phyloP scores from a whole-genome alignment of 768 basidiomycete species.

The Dentipellis fragilis region DNA sequence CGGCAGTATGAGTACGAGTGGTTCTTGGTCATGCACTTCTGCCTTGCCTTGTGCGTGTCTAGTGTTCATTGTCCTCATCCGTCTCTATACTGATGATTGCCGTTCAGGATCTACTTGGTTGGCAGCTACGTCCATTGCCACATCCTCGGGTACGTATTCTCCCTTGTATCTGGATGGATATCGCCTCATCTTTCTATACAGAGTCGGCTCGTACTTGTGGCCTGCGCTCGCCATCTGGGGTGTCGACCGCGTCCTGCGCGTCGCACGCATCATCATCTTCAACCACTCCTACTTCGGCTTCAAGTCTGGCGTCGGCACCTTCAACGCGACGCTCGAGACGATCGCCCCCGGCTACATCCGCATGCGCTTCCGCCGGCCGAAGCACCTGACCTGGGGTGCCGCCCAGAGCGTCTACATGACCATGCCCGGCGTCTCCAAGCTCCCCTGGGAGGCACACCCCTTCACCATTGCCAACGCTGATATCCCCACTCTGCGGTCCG shows the following conservation, averaged over 20 bases:
- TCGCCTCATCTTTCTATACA: constrained; percentile 5
- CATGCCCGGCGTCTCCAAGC: constrained; percentile 33
- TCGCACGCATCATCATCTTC: constrained; percentile 30
- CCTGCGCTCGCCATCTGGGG: constrained; percentile 45
- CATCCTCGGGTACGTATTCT: constrained; percentile 14
- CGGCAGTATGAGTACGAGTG: constrained; percentile 36
- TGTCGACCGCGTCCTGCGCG: constrained; percentile 40
- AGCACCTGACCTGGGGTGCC: constrained; percentile 39
- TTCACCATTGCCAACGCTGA: constrained; percentile 43
- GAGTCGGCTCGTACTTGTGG: constrained; percentile 30
- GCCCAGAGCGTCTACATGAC: constrained; percentile 47
- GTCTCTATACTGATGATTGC: too few relatives aligned
- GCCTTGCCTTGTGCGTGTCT: too few relatives aligned
- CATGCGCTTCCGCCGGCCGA: constrained; percentile 33
- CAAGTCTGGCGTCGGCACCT: constrained; percentile 14
- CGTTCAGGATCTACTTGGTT: constrained; percentile 23
- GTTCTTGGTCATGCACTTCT: constrained; percentile 9
- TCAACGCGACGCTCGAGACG: constrained; percentile 31
- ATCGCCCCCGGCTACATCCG: constrained; percentile 38
- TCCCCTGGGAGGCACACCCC: constrained; percentile 46
- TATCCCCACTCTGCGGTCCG: too few relatives aligned
- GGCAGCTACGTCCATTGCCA: constrained; percentile 23
- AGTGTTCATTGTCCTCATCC: too few relatives aligned
- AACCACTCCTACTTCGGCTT: constrained; percentile 33
- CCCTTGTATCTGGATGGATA: background rate